phyloP scores from a whole-genome alignment of 441 rosid genomes.

The Populus tomentosa region DNA sequence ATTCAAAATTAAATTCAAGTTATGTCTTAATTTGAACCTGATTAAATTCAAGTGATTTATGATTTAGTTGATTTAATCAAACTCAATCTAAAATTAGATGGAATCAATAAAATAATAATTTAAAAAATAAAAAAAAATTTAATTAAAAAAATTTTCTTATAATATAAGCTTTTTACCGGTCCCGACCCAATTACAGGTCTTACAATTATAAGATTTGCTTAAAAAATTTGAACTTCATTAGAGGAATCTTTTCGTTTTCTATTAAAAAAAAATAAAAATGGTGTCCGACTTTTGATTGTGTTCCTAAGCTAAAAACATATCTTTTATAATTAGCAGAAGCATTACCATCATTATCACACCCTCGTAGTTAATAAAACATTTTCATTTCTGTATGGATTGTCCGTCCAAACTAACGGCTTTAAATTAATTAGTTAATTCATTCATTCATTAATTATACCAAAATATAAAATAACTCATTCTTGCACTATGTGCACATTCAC shows the following conservation, averaged over 20 bases:
- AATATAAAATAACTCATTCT: too few relatives aligned
- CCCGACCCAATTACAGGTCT: too few relatives aligned
- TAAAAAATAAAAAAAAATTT: too few relatives aligned
- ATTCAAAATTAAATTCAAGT: too few relatives aligned
- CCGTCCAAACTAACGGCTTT: neutral
- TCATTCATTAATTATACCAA: too few relatives aligned
- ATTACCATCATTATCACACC: neutral
- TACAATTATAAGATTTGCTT: neutral
- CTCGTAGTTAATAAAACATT: neutral
- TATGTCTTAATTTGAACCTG: too few relatives aligned
- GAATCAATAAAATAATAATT: too few relatives aligned
- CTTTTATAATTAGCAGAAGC: neutral
- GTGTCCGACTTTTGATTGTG: conserved; percentile 9
- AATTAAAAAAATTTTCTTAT: neutral
- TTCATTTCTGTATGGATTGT: neutral
- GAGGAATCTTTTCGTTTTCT: conserved; percentile 5
- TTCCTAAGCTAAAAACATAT: conserved; percentile 20
- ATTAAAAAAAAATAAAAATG: too few relatives aligned
- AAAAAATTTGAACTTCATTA: too few relatives aligned
- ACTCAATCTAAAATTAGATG: neutral
- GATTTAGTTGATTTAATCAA: neutral
- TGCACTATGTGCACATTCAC: too few relatives aligned
- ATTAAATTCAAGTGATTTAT: neutral
- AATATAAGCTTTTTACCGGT: too few relatives aligned
- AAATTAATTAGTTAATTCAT: neutral